Conservation (phyloP, 352 stramenopile genomes). For the Pythium apleroticum region DNA sequence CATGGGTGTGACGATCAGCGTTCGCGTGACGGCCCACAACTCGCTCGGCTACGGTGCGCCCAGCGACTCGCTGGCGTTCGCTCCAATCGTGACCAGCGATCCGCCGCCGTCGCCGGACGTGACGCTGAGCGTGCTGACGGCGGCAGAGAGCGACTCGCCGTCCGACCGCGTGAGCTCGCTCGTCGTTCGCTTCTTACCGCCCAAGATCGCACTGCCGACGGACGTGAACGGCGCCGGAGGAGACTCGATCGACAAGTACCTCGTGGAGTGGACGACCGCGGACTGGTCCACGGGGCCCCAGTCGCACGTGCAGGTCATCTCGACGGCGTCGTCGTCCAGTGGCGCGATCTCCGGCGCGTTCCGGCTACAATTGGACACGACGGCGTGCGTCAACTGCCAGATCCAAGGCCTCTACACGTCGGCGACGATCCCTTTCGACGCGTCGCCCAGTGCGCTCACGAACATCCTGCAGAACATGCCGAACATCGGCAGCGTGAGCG, state of each 20-base stretch:
- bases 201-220: conserved; percentile 36
- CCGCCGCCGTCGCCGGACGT: conserved; percentile 78
- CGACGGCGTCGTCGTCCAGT: conserved; percentile 40
- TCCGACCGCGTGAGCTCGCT: conserved; percentile 75
- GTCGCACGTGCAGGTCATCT: conserved; percentile 64
- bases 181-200: conserved; percentile 80
- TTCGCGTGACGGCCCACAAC: conserved; percentile 92
- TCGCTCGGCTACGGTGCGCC: conserved; percentile 86
- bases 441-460: conserved; percentile 57
- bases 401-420: conserved; percentile 64
- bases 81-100: conserved; percentile 87
- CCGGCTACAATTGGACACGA: conserved; percentile 86
- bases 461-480: conserved; percentile 90
- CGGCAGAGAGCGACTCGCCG: conserved; percentile 40
- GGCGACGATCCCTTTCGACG: conserved; percentile 70
- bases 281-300: conserved; percentile 64
- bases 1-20: conserved; percentile 88
- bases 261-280: conserved; percentile 93
- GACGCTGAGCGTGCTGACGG: conserved; percentile 43
- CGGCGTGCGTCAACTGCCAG: conserved; percentile 68
- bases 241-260: conserved; percentile 80
- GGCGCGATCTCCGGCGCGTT: conserved; percentile 65
- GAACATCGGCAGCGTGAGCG: conserved; percentile 91
- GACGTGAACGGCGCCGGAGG: conserved; percentile 89
- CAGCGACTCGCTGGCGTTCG: conserved; percentile 68